Conservation (phyloP, 75 land plant genomes). For the Ceratopteris richardii region DNA sequence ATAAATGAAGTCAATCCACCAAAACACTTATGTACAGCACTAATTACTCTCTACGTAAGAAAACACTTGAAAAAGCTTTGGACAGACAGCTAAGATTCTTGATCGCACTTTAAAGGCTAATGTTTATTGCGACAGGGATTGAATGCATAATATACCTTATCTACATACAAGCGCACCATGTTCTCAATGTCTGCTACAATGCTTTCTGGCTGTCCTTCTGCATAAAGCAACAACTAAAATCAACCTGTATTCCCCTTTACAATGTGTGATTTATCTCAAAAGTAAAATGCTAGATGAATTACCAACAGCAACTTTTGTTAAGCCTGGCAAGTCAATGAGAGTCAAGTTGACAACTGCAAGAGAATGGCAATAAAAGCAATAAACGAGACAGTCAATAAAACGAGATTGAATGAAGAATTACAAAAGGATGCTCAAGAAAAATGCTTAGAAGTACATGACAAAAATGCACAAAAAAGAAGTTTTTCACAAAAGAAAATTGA, state of each 20-base stretch:
- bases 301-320: conserved; percentile 96
- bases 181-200: conserved; percentile 87
- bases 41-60: too few species aligned
- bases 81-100: too few species aligned
- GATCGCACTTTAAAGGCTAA: too few species aligned
- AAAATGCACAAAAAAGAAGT: background rate
- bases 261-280: background rate
- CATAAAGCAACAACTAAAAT: background rate
- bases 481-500: background rate
- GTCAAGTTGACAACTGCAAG: conserved; percentile 93
- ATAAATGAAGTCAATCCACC: too few species aligned
- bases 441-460: background rate
- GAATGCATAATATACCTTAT: conserved; percentile 62
- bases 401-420: too few species aligned
- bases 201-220: conserved; percentile 93
- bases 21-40: too few species aligned
- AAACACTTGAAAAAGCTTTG: too few species aligned
- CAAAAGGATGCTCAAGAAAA: too few species aligned
- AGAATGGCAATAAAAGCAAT: too few species aligned
- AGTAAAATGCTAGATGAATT: conserved; percentile 8
- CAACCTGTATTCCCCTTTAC: too few species aligned
- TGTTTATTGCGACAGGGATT: too few species aligned
- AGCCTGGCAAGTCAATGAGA: conserved; percentile 90
- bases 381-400: too few species aligned
- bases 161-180: conserved; percentile 90